Evolutionary conservation across 108 stramenopile species (phyloP).

Genomic region (Conticribra weissflogii): DNA sequence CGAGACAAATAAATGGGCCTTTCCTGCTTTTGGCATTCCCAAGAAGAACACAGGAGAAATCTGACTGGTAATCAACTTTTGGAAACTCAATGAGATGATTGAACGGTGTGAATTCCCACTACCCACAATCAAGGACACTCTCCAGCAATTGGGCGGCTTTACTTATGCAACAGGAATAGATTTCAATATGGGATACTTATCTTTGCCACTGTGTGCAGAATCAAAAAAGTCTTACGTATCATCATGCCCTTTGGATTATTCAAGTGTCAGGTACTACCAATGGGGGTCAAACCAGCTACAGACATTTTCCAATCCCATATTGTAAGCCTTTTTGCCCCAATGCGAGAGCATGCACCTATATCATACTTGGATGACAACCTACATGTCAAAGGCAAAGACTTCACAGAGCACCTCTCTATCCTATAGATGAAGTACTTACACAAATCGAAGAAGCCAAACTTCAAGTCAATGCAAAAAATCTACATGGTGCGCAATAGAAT

Average conservation of each 20-base stretch:
- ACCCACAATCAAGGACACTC: too few species aligned
- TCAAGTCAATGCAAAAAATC: too few species aligned
- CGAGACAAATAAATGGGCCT: too few species aligned
- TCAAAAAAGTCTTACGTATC: constrained; percentile 12
- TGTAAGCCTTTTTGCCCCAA: background rate
- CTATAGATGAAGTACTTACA: background rate
- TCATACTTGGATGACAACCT: too few species aligned
- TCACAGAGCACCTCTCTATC: too few species aligned
- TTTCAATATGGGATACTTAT: constrained; percentile 24
- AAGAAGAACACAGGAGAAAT: constrained; percentile 8
- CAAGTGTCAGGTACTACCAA: constrained; percentile 4
- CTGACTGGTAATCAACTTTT: constrained; percentile 14
- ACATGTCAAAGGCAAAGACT: too few species aligned
- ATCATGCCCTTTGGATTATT: constrained; percentile 4
- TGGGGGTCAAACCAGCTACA: too few species aligned
- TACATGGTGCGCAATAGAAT: background rate
- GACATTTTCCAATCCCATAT: constrained; percentile 17
- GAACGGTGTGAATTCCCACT: constrained; percentile 2
- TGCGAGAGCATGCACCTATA: background rate
- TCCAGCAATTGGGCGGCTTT: too few species aligned
- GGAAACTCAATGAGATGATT: constrained; percentile 1
- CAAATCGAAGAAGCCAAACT: background rate
- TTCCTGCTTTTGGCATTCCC: too few species aligned
- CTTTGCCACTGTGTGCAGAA: too few species aligned
- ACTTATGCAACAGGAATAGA: background rate